phyloP scores from a whole-genome alignment of 306 rosid species.

The Glycine tomentella region DNA sequence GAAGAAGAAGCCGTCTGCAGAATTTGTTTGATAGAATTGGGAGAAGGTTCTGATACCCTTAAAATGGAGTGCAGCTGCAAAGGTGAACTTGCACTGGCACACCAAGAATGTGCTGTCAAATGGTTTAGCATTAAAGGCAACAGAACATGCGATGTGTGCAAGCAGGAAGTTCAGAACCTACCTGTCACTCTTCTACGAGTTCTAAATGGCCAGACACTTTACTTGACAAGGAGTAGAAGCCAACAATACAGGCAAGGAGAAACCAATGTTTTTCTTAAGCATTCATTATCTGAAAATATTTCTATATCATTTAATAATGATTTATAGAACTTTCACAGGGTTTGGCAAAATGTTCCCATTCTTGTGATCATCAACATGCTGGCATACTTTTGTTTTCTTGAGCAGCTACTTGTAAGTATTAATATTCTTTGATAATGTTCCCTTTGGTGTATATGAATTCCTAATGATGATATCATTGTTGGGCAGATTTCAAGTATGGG shows the following conservation, averaged over 20 bases:
- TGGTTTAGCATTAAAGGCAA: slow-evolving; percentile 84
- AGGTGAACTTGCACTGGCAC: slow-evolving; percentile 84
- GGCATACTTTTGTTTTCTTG: slow-evolving; percentile 48
- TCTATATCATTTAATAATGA: slow-evolving; percentile 4
- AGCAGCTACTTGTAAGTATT: slow-evolving; percentile 46
- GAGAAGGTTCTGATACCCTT: slow-evolving; percentile 63
- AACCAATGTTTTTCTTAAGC: not conserved
- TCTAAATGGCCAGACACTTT: slow-evolving; percentile 19
- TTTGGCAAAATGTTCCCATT: slow-evolving; percentile 38
- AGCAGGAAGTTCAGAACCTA: slow-evolving; percentile 52
- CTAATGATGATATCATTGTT: slow-evolving; percentile 42
- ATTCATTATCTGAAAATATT: not conserved
- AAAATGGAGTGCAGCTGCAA: slow-evolving; percentile 83
- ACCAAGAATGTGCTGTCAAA: slow-evolving; percentile 73
- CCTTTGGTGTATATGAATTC: slow-evolving; percentile 15
- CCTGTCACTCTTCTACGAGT: slow-evolving; percentile 64
- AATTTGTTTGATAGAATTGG: slow-evolving; percentile 69
- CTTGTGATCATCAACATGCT: slow-evolving; percentile 45
- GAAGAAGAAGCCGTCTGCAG: slow-evolving; percentile 55
- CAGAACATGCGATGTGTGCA: slow-evolving; percentile 69
- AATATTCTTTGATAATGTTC: not conserved
- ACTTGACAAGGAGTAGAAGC: slow-evolving; percentile 49
- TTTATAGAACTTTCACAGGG: slow-evolving; percentile 25
- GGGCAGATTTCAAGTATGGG: slow-evolving; percentile 65
- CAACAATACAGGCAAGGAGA: slow-evolving; percentile 59